phyloP scores from a whole-genome alignment of 257 asterid species.

The Rubia yunnanensis region DNA sequence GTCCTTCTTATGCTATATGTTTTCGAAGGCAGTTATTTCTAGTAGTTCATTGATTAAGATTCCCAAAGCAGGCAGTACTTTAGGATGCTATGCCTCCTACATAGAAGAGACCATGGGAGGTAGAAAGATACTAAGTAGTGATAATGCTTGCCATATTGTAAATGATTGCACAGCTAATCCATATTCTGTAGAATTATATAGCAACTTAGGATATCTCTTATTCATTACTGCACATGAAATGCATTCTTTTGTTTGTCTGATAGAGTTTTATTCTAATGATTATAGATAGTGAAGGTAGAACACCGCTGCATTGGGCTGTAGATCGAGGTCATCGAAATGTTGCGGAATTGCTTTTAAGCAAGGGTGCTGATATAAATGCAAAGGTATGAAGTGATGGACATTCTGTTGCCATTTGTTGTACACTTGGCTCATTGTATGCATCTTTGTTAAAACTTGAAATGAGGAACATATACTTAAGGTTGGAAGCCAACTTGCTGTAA shows the following conservation, averaged over 20 bases:
- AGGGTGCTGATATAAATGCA: constrained; percentile 68
- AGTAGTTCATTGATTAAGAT: neutral
- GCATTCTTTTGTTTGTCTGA: constrained; percentile 1
- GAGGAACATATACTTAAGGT: neutral
- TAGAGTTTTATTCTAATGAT: constrained; percentile 18
- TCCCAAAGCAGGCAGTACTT: neutral
- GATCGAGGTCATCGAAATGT: constrained; percentile 84
- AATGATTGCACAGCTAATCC: neutral
- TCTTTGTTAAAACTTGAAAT: neutral
- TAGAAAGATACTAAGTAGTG: neutral
- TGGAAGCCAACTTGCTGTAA: neutral
- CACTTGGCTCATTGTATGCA: neutral
- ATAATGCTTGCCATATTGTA: neutral
- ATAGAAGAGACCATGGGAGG: neutral
- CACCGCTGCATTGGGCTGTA: constrained; percentile 99
- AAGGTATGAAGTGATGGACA: constrained; percentile 37
- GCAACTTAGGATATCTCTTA: neutral
- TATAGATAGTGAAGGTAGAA: constrained; percentile 95
- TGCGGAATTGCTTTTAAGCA: constrained; percentile 54
- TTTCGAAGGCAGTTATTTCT: neutral
- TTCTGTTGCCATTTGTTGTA: neutral
- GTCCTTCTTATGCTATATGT: neutral
- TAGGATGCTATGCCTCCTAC: neutral
- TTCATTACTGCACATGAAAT: neutral
- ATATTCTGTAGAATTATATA: neutral